Evolutionary conservation across 78 protist species (phyloP), one percentile per base, ranked within the genome.

Genomic region (Dictyostelium citrinum): DNA sequence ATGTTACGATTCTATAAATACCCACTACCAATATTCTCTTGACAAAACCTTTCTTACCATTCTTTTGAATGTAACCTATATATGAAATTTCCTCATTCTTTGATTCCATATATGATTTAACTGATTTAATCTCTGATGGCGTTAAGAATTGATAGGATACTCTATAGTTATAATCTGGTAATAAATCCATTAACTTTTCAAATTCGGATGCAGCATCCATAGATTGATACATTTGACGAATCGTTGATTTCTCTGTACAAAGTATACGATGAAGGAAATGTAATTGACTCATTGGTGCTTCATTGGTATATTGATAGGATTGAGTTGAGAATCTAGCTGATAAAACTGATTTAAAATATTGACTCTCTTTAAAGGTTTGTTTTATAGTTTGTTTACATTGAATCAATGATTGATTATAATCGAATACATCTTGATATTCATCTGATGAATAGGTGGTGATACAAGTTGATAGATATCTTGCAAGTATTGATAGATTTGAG

Each of bases 281-380:
- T 7, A 85, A 22, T 76, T 85, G 92, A 12, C 43, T 39, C 92
- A 85, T 85, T 49, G 92, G 70, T 24, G 92, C 92, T 31, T 85
- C 92, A 43, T 85, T 85, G 1, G 70, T 24, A 12, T 55, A 85
- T 61, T 85, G 92, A 61, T 85, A 85, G 29, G 77, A 55, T 60
- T 41, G 71, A 8, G 83, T 85, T 43, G 84, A 76, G 35, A 85
- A 85, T 45, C 92, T 75, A 16, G 92, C 81, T 9, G 77, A 55
- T 2, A 85, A 9, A 0, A 85, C 92, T 0, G 76, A 27, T 43
- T 85, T 85, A 29, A 70, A 85, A 41, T 85, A 85, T 39, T 85
- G 81, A 17, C 55, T 35, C 35, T 85, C 92, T 39, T 80, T 78
- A 68, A 85, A 76, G 14, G 60, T 85, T 9, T 20, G 29, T 58